phyloP scores from a whole-genome alignment of 2,329 filamentous ascomycete species.

The Fusarium austroafricanum region DNA sequence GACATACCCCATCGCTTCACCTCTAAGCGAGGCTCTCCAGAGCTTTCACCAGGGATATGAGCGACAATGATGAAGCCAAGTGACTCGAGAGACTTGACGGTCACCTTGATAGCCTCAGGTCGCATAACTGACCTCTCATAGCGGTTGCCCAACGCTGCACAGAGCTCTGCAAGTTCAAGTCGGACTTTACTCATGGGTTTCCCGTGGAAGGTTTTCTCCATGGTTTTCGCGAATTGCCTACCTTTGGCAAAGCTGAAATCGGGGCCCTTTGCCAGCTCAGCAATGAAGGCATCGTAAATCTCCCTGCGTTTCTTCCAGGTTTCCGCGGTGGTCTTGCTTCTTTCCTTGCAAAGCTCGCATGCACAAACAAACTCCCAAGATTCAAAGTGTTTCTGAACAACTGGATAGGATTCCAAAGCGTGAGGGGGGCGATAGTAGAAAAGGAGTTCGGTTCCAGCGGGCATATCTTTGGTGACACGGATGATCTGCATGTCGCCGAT shows the following conservation, averaged over 20 bases:
- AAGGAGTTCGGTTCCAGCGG: constrained; percentile 58
- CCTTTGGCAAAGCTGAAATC: constrained; percentile 6
- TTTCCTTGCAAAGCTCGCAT: constrained; percentile 54
- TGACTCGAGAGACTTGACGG: constrained; percentile 8
- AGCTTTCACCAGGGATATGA: not conserved
- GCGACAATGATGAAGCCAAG: constrained; percentile 8
- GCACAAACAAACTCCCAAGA: constrained; percentile 57
- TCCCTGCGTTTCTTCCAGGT: constrained; percentile 29
- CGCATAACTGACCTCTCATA: not conserved
- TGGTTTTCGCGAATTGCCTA: constrained; percentile 27
- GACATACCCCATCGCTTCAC: constrained; percentile 9
- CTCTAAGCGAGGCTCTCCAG: not conserved
- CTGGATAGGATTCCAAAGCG: constrained; percentile 45
- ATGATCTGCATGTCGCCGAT: constrained; percentile 67
- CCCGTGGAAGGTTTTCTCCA: constrained; percentile 41
- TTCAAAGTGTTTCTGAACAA: constrained; percentile 43
- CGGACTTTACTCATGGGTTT: not conserved
- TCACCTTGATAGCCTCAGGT: not conserved
- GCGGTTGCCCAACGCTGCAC: not conserved
- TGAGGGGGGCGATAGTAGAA: constrained; percentile 53
- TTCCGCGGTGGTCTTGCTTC: constrained; percentile 32
- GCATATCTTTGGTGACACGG: constrained; percentile 58
- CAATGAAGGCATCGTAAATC: constrained; percentile 22
- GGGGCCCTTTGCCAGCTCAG: not conserved
- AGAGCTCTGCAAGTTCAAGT: constrained; percentile 6